Base-by-base conservation (phyloP, 2,329 filamentous ascomycete species). In the Fusarium compactum region DNA sequence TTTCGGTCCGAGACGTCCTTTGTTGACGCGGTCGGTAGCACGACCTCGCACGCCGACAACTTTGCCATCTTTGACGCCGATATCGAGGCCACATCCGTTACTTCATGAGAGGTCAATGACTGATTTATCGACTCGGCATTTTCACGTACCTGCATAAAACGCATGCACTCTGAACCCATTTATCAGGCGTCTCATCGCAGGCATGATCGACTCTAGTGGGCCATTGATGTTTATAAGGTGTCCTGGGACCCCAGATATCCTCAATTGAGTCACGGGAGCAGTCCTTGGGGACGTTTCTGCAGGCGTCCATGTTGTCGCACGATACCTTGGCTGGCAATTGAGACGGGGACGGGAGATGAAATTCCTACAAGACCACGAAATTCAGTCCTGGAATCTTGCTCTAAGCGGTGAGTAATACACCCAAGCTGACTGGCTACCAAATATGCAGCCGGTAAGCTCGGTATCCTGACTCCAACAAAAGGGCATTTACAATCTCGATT, bases 131-230 rank as follows among this genome's bases (percentile, higher is more conserved):
- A 30, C 8, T 2, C 29, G 14, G 6, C 7, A 30, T 30, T 6
- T 7, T 30, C 29, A 30, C 48, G 10, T 24, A 56, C 53, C 53
- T 57, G 54, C 54, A 57, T 14, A 57, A 1, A 3, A 57, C 54
- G 6, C 54, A 57, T 16, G 54, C 54, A 41, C 32, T 57, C 8
- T 57, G 44, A 1, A 57, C 54, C 54, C 54, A 57, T 41, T 51
- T 51, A 2, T 51, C 54, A 1, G 54, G 54, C 15, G 38, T 20
- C 24, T 57, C 45, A 1, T 57, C 54, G 4, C 32, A 57, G 27
- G 54, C 54, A 24, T 57, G 45, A n/a, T 57, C 54, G 6, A 57
- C 45, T 22, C 54, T 57, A 2, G 54, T 57, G 11, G 44, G 54
- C 54, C 54, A 57, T 27, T 57, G 54, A n/a, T 57, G 45, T 6